Conservation (phyloP, 2,329 filamentous ascomycete species). For the Sporothrix protearum region DNA sequence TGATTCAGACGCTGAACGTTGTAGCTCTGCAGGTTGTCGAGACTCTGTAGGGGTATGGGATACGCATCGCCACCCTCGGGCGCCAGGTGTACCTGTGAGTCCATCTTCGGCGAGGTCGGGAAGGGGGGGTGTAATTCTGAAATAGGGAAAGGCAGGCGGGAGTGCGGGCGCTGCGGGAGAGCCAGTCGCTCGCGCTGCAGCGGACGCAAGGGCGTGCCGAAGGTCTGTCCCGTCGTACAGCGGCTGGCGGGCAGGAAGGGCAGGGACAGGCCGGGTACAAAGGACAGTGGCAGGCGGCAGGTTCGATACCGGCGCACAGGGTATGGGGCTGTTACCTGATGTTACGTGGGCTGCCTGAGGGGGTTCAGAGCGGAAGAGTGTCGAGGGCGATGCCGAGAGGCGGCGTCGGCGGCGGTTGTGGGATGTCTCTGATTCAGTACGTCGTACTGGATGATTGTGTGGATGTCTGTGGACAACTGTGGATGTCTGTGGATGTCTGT, state of each 20-base stretch:
- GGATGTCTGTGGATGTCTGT: background rate
- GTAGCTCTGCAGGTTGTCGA: background rate
- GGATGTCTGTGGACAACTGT: background rate
- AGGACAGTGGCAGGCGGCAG: background rate
- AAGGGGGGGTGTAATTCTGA: background rate
- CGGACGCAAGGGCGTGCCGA: background rate
- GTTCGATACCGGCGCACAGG: background rate
- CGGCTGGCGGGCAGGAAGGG: background rate
- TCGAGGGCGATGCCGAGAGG: background rate
- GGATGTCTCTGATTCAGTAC: background rate
- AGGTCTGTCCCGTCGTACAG: background rate
- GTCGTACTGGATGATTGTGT: background rate
- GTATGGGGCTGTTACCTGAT: background rate
- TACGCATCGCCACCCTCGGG: background rate
- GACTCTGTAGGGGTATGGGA: conserved; percentile 2
- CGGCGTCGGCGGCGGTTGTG: background rate
- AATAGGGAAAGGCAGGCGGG: background rate
- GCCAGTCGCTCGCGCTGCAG: background rate
- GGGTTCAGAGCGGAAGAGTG: too few relatives aligned
- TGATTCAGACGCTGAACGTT: background rate
- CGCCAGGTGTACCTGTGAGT: background rate
- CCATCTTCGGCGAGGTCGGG: conserved; percentile 2
- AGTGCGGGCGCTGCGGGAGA: background rate
- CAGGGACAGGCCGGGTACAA: background rate
- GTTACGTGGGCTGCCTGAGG: background rate